phyloP scores from a whole-genome alignment of 495 filamentous ascomycete genomes.

The Cladorrhinum samala region DNA sequence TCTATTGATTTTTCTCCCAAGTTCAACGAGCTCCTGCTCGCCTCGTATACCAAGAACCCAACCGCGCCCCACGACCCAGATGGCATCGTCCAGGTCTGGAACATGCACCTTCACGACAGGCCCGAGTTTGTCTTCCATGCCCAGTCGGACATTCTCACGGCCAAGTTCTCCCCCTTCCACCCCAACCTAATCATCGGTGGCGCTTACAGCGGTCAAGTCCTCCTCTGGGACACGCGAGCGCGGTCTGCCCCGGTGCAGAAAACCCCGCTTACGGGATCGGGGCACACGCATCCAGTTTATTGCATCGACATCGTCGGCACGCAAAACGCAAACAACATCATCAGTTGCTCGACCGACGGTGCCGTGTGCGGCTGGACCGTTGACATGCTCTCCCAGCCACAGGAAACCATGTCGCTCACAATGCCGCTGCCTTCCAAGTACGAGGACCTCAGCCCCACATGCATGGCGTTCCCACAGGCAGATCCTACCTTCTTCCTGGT shows the following conservation, averaged over 20 bases:
- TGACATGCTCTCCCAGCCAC: constrained; percentile 93
- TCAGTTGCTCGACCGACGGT: constrained; percentile 92
- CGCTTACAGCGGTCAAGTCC: constrained; percentile 91
- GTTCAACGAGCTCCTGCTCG: constrained; percentile 87
- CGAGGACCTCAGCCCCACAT: constrained; percentile 91
- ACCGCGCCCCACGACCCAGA: constrained; percentile 92
- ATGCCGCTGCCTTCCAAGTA: constrained; percentile 84
- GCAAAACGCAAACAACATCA: constrained; percentile 97
- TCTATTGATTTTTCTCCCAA: constrained; percentile 90
- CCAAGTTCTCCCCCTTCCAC: constrained; percentile 96
- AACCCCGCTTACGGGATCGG: constrained; percentile 85
- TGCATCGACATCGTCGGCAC: constrained; percentile 92
- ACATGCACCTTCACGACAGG: constrained; percentile 83
- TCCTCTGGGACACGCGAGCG: constrained; percentile 95
- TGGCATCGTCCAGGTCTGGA: constrained; percentile 95
- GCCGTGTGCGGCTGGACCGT: constrained; percentile 94
- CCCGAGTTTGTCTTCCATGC: constrained; percentile 96
- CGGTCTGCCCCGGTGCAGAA: constrained; percentile 87
- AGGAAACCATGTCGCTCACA: constrained; percentile 81
- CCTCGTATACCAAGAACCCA: constrained; percentile 94
- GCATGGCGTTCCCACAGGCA: constrained; percentile 90
- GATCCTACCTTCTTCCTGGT: constrained; percentile 98
- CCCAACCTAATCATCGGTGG: constrained; percentile 93
- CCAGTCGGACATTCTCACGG: constrained; percentile 89
- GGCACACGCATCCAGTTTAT: constrained; percentile 96